Conservation (phyloP, 2,329 filamentous ascomycete genomes). For the Rachicladosporium sp. region DNA sequence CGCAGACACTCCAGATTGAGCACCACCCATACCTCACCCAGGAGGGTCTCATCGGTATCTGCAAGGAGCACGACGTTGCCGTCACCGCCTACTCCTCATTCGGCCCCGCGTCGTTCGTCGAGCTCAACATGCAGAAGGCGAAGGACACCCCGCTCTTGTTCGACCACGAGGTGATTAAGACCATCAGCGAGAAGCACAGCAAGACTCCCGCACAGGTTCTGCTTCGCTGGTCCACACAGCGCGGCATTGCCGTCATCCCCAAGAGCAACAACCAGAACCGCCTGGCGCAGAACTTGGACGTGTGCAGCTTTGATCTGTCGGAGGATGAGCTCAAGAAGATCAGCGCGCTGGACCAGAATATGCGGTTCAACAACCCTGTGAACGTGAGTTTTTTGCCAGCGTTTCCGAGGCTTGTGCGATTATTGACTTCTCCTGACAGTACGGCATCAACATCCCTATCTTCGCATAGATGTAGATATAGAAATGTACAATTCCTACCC, state of each 20-base stretch:
- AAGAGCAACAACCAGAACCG: slow-evolving; percentile 52
- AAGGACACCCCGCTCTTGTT: slow-evolving; percentile 56
- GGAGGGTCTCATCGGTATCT: slow-evolving; percentile 55
- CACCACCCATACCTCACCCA: slow-evolving; percentile 83
- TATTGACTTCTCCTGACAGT: not conserved
- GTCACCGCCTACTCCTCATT: slow-evolving; percentile 79
- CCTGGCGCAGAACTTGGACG: slow-evolving; percentile 55
- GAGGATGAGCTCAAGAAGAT: slow-evolving; percentile 56
- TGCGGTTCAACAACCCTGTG: slow-evolving; percentile 64
- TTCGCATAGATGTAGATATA: slow-evolving; percentile 6
- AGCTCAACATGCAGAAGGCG: slow-evolving; percentile 56
- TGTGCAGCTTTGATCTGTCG: slow-evolving; percentile 52
- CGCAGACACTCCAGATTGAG: slow-evolving; percentile 74
- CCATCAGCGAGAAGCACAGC: slow-evolving; percentile 55
- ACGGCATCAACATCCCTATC: slow-evolving; percentile 8
- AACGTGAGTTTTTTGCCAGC: too few relatives aligned
- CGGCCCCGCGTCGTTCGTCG: slow-evolving; percentile 65
- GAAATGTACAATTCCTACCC: not conserved
- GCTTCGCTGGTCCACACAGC: slow-evolving; percentile 77
- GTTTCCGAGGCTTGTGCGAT: too few relatives aligned
- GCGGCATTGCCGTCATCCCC: slow-evolving; percentile 68
- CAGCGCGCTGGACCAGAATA: slow-evolving; percentile 48
- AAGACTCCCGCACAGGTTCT: slow-evolving; percentile 71
- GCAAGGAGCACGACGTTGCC: slow-evolving; percentile 55
- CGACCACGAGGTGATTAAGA: slow-evolving; percentile 52